phyloP scores from a whole-genome alignment of 2,329 filamentous ascomycete genomes.

The Acarospora socialis region DNA sequence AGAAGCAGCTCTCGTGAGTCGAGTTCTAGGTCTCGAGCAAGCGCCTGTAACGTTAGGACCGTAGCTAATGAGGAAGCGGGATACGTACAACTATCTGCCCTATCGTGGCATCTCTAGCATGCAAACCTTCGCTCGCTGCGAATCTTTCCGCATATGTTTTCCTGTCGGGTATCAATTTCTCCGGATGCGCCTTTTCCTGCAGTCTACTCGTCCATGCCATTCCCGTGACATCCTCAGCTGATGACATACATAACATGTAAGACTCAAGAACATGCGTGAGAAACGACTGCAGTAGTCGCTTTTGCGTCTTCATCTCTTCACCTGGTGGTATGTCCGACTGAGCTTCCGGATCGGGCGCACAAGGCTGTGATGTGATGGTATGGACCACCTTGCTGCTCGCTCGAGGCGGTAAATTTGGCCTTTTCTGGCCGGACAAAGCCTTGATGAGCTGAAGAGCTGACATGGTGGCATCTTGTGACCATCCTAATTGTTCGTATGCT shows the following conservation, averaged over 20 bases:
- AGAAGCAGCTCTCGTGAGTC: slow-evolving; percentile 27
- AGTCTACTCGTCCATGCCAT: slow-evolving; percentile 36
- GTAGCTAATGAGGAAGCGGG: not conserved
- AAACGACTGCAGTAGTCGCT: slow-evolving; percentile 46
- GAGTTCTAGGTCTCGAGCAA: slow-evolving; percentile 49
- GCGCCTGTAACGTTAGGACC: slow-evolving; percentile 30
- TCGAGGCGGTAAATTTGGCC: slow-evolving; percentile 46
- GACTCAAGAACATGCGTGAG: slow-evolving; percentile 47
- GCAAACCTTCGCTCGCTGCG: slow-evolving; percentile 31
- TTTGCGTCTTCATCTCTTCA: slow-evolving; percentile 38
- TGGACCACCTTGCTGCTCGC: slow-evolving; percentile 33
- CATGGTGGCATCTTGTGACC: slow-evolving; percentile 25
- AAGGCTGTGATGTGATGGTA: slow-evolving; percentile 21
- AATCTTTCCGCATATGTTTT: slow-evolving; percentile 38
- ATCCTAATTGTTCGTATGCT: slow-evolving; percentile 36
- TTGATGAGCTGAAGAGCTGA: slow-evolving; percentile 44
- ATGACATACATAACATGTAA: slow-evolving; percentile 37
- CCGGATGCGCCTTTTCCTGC: slow-evolving; percentile 43
- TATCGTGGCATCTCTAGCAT: slow-evolving; percentile 39
- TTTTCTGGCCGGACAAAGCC: slow-evolving; percentile 40
- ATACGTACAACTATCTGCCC: slow-evolving; percentile 38
- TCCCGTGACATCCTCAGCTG: slow-evolving; percentile 33
- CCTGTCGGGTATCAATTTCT: slow-evolving; percentile 35
- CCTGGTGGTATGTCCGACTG: slow-evolving; percentile 27
- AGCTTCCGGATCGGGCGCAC: slow-evolving; percentile 45